Evolutionary conservation across 192 early-diverging fungal genomes (phyloP), one percentile per base, ranked within the genome.

Genomic region (Funneliformis mosseae): DNA sequence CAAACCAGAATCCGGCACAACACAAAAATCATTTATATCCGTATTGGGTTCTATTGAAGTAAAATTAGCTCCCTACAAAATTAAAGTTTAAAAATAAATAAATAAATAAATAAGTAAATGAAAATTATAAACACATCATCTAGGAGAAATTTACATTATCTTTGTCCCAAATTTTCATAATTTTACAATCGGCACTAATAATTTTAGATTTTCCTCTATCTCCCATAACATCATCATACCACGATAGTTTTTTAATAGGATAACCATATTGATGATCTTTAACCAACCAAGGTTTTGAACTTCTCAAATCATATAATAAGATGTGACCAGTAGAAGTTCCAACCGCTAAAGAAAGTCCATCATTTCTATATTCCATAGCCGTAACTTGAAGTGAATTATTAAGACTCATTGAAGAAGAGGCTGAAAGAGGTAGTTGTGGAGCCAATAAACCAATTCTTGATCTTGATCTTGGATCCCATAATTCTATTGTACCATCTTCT

Each of bases 181-280:
- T 94, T 77, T 96, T 95, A 27, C 92, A 84, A 87, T 98, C 97
- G 11, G 96, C 91, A 25, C 93, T 95, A 69, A 97, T 89, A 11
- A 98, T 87, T 83, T 96, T 96, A 23, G 90, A 91, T 23, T 79
- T 83, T 42, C 85, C 86, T 45, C 86, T 85, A 59, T 86, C 89
- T 43, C 87, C 89, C 25, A 87, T 80, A 3, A 81, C 82, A 62
- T 87, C 85, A 60, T 93, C 91, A 79, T 97, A 94, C 89, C 94
- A 97, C 48, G 89, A 64, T 46, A 99, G 80, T 12, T 84, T 89
- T 84, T 96, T 95, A 82, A 99, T 98, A 39, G 96, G 95, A 82
- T 94, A 91, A 21, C 96, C 96, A 84, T 97, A 99, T 86, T 97
- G 96, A 85, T 99, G 98, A 89, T 99, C 98, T 88, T 98, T 98